These are phyloP conservation scores for Aureobasidium sp. DNA, from an alignment of 2,329 filamentous ascomycete genomes.

Conservation along the genomic window DNA sequence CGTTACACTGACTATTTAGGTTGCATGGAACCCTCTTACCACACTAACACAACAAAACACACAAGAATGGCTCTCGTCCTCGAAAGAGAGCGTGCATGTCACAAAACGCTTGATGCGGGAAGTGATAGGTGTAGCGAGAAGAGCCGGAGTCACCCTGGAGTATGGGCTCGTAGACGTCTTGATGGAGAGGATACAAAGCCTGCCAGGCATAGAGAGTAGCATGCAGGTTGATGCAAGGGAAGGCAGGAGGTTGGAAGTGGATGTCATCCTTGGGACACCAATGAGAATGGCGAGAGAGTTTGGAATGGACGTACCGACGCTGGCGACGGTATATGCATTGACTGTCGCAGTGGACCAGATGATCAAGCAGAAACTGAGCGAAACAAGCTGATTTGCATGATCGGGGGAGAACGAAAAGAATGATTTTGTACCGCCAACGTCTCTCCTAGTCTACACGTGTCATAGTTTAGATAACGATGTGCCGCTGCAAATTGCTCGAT, in stretches of 20 bases:
- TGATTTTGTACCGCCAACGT: not conserved
- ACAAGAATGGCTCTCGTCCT: slow-evolving; percentile 36
- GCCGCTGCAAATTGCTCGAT: too few relatives aligned
- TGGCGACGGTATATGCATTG: slow-evolving; percentile 34
- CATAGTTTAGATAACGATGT: too few relatives aligned
- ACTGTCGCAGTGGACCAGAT: slow-evolving; percentile 24
- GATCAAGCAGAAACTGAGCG: slow-evolving; percentile 9
- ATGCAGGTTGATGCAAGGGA: slow-evolving; percentile 40
- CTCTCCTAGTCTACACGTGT: not conserved
- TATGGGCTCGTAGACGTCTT: slow-evolving; percentile 34
- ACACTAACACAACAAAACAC: slow-evolving; percentile 38
- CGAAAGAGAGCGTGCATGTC: slow-evolving; percentile 32
- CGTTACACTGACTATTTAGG: slow-evolving; percentile 21
- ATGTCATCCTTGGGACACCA: slow-evolving; percentile 40
- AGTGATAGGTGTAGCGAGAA: slow-evolving; percentile 35
- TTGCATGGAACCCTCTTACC: slow-evolving; percentile 53
- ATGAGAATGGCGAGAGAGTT: slow-evolving; percentile 35
- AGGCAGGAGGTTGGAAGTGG: slow-evolving; percentile 38
- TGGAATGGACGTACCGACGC: slow-evolving; percentile 32
- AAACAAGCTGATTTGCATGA: not conserved
- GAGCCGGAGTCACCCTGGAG: slow-evolving; percentile 32
- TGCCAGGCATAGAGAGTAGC: slow-evolving; percentile 37
- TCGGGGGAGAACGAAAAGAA: too few relatives aligned
- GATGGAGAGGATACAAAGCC: slow-evolving; percentile 32
- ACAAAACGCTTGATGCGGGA: slow-evolving; percentile 38